Evolutionary conservation across 2,329 filamentous ascomycete species (phyloP).

Genomic region (Truncatella angustata): DNA sequence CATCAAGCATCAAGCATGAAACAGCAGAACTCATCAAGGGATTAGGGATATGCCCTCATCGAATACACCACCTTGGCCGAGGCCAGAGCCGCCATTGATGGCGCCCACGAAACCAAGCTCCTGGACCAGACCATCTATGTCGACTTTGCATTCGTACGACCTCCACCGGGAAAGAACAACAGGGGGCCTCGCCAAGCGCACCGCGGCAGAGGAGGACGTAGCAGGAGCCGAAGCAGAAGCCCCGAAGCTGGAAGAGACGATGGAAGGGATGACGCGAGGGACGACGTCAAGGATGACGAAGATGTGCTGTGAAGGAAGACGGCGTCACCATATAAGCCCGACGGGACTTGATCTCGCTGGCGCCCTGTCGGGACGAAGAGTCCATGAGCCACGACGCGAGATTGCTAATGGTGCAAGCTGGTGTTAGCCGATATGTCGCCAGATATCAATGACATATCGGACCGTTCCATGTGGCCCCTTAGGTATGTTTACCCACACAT

Average conservation of each 20-base stretch:
- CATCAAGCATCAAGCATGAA: not conserved
- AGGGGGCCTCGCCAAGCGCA: conserved; percentile 38
- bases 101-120: conserved; percentile 72
- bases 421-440: conserved; percentile 30
- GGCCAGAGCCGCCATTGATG: conserved; percentile 78
- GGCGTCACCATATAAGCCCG: no score
- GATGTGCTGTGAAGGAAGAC: not conserved
- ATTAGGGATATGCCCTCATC: conserved; percentile 78
- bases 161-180: conserved; percentile 62
- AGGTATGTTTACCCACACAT: no score
- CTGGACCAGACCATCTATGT: conserved; percentile 79
- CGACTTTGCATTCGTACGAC: conserved; percentile 83
- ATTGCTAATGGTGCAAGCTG: conserved; percentile 14
- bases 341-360: no score
- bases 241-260: no score
- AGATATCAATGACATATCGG: conserved; percentile 17
- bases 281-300: conserved; percentile 2
- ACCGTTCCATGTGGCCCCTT: not conserved
- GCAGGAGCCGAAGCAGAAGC: conserved; percentile 49
- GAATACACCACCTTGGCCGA: conserved; percentile 79
- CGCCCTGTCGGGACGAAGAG: no score
- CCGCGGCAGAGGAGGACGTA: conserved; percentile 37
- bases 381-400: no score
- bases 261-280: no score
- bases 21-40: not conserved